Evolutionary conservation across 1,139 yeast species (phyloP), one percentile per base, ranked within the genome.

Genomic region (Scheffersomyces illinoinensis): DNA sequence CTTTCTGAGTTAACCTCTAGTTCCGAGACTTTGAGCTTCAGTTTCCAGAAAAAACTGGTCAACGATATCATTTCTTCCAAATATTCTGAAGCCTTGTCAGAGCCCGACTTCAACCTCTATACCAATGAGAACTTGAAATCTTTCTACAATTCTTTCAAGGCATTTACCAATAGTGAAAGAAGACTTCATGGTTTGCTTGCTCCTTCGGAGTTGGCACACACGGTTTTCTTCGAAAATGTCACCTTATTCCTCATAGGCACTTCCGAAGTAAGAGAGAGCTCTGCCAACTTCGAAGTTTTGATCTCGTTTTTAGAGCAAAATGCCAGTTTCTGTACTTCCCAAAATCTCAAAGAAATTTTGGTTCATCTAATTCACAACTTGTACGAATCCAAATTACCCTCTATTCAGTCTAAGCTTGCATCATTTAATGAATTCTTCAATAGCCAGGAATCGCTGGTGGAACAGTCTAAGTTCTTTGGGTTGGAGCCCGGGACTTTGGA

Each of bases 401-500:
- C 62, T 14, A 55, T 59, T 20, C 52, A 57, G 21, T 50, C 56
- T 33, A 65, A 63, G 47, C 54, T 64, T 8, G 54, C 52, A 8
- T 46, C 59, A 5, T 63, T 66, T 46, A 52, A 56, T 3, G 50
- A 55, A 12, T 64, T 66, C n/a, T 54, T 68, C 21, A 54, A 53
- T 18, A 56, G 57, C 4, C 24, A 20, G n/a, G 26, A 48, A 48
- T 20, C 51, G 17, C 51, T 20, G n/a, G 26, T 48, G 5, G 51
- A 18, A 19, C 21, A 48, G 14, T 19, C 24, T 17, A 48, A 48
- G 24, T 48, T n/a, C 24, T 48, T 48, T 48, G 51, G 51, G 24
- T 62, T 78, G 47, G 68, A 66, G 43, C 66, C 74, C 1, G 52
- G 54, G 4, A 60, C 65, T 21, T 63, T 77, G 52, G 78, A 79